A percentile compares a stretch with the other conserved stretches of the same genome.
These are phyloP conservation scores for Trichomonas gallinae DNA, from an alignment of 208 protist genomes.

Conservation along the genomic window DNA sequence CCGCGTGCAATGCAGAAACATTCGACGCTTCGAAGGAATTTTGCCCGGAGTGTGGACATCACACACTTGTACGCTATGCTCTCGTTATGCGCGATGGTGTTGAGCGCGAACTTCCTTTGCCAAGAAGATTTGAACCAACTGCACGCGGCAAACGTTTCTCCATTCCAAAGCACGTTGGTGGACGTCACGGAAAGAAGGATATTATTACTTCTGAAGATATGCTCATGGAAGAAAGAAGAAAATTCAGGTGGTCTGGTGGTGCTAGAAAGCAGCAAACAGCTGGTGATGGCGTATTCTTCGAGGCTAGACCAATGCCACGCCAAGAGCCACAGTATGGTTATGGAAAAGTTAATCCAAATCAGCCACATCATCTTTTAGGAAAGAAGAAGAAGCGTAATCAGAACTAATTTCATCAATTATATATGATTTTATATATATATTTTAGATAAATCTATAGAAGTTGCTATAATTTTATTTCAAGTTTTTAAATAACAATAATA, in stretches of 20 bases:
- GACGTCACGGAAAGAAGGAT: background rate
- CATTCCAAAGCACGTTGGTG: background rate
- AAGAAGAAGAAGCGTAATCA: constrained; percentile 4
- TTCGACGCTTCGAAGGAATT: background rate
- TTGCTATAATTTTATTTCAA: too few relatives aligned
- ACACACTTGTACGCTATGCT: background rate
- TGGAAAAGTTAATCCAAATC: background rate
- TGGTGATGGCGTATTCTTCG: background rate
- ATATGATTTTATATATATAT: too few relatives aligned
- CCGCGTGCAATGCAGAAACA: background rate
- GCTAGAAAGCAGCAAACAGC: background rate
- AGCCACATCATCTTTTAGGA: background rate
- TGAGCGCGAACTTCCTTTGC: background rate
- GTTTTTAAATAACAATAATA: too few relatives aligned
- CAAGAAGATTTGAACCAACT: background rate
- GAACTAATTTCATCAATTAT: background rate
- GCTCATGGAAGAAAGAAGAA: background rate
- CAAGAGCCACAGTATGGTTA: background rate
- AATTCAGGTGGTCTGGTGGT: background rate
- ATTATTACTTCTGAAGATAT: background rate
- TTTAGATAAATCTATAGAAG: too few relatives aligned
- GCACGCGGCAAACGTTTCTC: background rate
- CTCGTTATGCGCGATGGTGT: background rate
- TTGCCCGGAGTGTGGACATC: background rate
- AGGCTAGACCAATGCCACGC: background rate